Evolutionary conservation across 2,329 filamentous ascomycete species (phyloP).

Genomic region (Ophiostoma himal-ulmi): DNA sequence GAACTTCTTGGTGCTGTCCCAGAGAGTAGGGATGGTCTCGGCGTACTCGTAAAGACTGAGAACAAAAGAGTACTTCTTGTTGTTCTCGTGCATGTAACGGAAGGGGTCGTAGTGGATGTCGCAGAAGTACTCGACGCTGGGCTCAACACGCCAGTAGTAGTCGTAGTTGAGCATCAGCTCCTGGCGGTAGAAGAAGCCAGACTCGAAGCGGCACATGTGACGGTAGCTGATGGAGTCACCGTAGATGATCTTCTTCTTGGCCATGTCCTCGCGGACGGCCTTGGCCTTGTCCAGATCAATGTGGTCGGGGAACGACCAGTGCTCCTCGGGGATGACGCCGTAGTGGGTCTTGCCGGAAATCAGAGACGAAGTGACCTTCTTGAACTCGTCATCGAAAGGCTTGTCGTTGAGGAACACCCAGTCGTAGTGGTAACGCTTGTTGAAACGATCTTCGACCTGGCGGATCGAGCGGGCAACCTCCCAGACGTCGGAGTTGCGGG

Average conservation of each 20-base stretch:
- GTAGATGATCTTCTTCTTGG: conserved; percentile 91
- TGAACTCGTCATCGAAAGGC: conserved; percentile 89
- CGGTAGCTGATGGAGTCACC: conserved; percentile 95
- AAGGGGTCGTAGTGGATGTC: conserved; percentile 95
- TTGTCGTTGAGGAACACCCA: conserved; percentile 99
- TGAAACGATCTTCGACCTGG: conserved; percentile 96
- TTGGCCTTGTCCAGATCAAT: conserved; percentile 93
- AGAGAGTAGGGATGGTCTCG: conserved; percentile 92
- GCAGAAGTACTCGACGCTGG: conserved; percentile 92
- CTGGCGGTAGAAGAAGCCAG: conserved; percentile 98
- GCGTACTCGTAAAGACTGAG: conserved; percentile 94
- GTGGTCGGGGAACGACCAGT: conserved; percentile 95
- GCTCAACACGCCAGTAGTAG: conserved; percentile 99
- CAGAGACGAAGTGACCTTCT: conserved; percentile 78
- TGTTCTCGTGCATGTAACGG: conserved; percentile 90
- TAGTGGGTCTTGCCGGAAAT: conserved; percentile 93
- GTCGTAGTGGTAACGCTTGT: conserved; percentile 92
- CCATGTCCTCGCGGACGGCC: conserved; percentile 91
- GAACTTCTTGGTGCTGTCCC: conserved; percentile 93
- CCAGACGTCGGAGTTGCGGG: conserved; percentile 90
- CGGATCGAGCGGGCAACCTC: conserved; percentile 95
- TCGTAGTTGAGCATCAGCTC: conserved; percentile 91
- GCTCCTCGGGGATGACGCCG: conserved; percentile 79
- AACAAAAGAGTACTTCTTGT: conserved; percentile 98
- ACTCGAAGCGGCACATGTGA: conserved; percentile 99